Conservation (phyloP, 768 basidiomycete genomes). For the Tephrocybe sp. region DNA sequence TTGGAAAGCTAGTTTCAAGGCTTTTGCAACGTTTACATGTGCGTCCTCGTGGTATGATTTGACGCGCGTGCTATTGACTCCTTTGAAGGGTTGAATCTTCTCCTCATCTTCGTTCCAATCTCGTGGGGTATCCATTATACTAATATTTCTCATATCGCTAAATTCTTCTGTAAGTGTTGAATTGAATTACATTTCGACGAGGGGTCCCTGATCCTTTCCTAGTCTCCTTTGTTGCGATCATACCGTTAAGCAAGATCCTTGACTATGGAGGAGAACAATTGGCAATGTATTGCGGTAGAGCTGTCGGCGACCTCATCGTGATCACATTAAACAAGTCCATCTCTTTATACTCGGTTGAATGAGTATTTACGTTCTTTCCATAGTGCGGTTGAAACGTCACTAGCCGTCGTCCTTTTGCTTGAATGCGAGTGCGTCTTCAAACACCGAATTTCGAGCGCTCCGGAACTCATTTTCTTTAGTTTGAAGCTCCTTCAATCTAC, state of each 20-base stretch:
- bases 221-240: conserved; percentile 50
- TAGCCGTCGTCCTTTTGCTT: conserved; percentile 46
- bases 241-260: conserved; percentile 50
- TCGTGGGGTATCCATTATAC: conserved; percentile 41
- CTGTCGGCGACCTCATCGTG: conserved; percentile 49
- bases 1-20: conserved; percentile 32
- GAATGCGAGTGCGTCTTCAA: conserved; percentile 46
- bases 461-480: conserved; percentile 27
- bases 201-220: background rate
- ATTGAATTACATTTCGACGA: background rate
- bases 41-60: conserved; percentile 9
- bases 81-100: conserved; percentile 36
- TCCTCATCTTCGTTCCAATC: conserved; percentile 40
- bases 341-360: background rate
- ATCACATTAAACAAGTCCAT: conserved; percentile 52
- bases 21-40: conserved; percentile 36
- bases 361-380: background rate
- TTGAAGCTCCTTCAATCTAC: conserved; percentile 68
- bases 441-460: background rate
- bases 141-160: conserved; percentile 20
- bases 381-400: conserved; percentile 49
- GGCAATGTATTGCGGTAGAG: conserved; percentile 47
- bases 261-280: conserved; percentile 54
- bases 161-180: conserved; percentile 19
- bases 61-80: background rate